These are phyloP conservation scores for Hymenoscyphus scutula DNA, from an alignment of 2,329 filamentous ascomycete species.

Conservation along the genomic window DNA sequence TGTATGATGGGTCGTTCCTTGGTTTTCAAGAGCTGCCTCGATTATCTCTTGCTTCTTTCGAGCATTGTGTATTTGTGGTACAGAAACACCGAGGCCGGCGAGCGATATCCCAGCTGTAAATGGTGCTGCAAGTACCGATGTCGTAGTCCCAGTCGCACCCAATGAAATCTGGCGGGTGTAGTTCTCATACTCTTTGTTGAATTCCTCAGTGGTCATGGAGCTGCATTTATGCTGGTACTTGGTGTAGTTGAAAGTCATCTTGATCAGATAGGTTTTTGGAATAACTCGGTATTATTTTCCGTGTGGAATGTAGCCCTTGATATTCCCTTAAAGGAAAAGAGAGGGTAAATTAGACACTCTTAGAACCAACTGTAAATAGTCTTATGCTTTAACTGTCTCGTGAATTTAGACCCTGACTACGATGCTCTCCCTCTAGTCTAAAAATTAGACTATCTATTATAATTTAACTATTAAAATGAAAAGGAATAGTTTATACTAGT, in stretches of 20 bases:
- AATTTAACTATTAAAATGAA: too few relatives aligned
- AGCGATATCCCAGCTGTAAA: conserved; percentile 37
- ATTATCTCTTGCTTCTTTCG: conserved; percentile 41
- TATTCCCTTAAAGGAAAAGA: too few relatives aligned
- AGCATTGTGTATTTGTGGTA: conserved; percentile 40
- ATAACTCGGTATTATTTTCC: not conserved
- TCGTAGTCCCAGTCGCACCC: not conserved
- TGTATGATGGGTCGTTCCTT: conserved; percentile 37
- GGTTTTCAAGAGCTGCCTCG: conserved; percentile 37
- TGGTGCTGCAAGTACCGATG: conserved; percentile 37
- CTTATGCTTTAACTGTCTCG: too few relatives aligned
- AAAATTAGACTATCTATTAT: too few relatives aligned
- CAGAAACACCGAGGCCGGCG: conserved; percentile 38
- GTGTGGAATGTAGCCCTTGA: not conserved
- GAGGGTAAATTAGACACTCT: too few relatives aligned
- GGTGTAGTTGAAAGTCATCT: conserved; percentile 1
- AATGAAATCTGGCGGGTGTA: not conserved
- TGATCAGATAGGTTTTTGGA: not conserved
- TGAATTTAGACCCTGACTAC: too few relatives aligned
- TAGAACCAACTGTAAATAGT: too few relatives aligned
- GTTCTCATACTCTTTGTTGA: conserved; percentile 4
- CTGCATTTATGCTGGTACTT: not conserved
- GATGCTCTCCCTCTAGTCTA: too few relatives aligned
- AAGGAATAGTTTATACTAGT: too few relatives aligned
- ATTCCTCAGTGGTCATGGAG: not conserved